These are phyloP conservation scores for Aurinia saxatilis DNA, from an alignment of 345 rosid species.

Conservation along the genomic window DNA sequence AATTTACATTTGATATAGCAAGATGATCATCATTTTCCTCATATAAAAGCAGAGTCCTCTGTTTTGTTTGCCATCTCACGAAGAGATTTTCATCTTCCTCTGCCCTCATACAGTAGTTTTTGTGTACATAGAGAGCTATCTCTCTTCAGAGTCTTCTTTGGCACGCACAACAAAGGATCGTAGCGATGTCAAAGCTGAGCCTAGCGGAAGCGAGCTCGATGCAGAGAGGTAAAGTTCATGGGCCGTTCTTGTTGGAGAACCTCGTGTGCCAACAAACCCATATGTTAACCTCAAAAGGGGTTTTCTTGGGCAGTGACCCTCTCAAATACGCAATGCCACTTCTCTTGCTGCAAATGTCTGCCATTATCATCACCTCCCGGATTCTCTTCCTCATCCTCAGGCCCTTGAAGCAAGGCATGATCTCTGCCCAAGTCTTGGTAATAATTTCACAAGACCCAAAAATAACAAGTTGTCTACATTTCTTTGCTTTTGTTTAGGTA, in stretches of 20 bases:
- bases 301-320: constrained; percentile 29
- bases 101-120: not conserved
- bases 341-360: constrained; percentile 20
- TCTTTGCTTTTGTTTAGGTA: not conserved
- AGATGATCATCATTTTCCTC: not conserved
- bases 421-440: constrained; percentile 34
- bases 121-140: not conserved
- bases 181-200: constrained; percentile 2
- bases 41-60: constrained; percentile 8
- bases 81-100: not conserved
- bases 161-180: not conserved
- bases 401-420: constrained; percentile 35
- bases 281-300: constrained; percentile 15
- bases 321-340: constrained; percentile 24
- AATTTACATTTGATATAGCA: not conserved
- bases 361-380: constrained; percentile 25
- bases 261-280: constrained; percentile 20
- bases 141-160: not conserved
- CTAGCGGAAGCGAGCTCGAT: constrained; percentile 2
- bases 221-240: constrained; percentile 26
- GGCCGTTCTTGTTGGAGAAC: constrained; percentile 4
- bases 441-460: not conserved
- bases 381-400: constrained; percentile 19
- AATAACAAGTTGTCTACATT: not conserved
- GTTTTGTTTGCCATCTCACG: not conserved